Evolutionary conservation across 1,284 basidiomycete genomes (phyloP).

Genomic region (Ganoderma sinense): DNA sequence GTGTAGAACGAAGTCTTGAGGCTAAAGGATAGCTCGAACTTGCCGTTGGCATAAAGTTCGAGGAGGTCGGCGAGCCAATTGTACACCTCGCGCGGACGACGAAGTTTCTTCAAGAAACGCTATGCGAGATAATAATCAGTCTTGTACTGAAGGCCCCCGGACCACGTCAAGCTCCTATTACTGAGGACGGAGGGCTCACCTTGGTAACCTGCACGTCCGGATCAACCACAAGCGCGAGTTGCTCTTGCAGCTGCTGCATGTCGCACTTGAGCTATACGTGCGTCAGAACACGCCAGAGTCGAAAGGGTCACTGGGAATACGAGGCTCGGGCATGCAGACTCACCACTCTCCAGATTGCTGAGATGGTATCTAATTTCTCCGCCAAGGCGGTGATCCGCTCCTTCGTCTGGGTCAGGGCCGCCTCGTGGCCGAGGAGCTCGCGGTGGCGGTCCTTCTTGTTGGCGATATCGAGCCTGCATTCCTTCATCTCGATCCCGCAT

Average conservation of each 20-base stretch:
- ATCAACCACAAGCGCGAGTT: conserved; percentile 12
- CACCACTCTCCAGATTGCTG: neutral
- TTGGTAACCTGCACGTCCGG: conserved; percentile 11
- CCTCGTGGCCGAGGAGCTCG: neutral
- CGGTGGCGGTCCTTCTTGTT: neutral
- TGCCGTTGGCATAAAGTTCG: conserved; percentile 14
- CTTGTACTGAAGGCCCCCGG: no score
- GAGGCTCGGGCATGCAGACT: no score
- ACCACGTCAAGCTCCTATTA: no score
- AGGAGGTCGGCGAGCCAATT: conserved; percentile 6
- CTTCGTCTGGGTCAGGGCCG: neutral
- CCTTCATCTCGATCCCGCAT: conserved; percentile 1
- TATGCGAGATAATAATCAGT: no score
- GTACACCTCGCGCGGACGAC: conserved; percentile 13
- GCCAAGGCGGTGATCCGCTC: neutral
- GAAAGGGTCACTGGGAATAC: no score
- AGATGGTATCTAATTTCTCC: neutral
- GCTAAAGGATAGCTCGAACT: neutral
- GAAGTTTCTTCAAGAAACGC: conserved; percentile 18
- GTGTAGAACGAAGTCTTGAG: no score
- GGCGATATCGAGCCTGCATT: neutral
- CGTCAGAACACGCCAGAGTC: neutral
- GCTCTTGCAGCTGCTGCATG: conserved; percentile 12
- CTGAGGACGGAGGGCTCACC: neutral
- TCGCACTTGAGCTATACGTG: conserved; percentile 14